Percentiles rank a stretch among this genome's conserved stretches.
These are phyloP conservation scores for Colletotrichum chrysophilum DNA, from an alignment of 2,329 filamentous ascomycete genomes.

Conservation along the genomic window DNA sequence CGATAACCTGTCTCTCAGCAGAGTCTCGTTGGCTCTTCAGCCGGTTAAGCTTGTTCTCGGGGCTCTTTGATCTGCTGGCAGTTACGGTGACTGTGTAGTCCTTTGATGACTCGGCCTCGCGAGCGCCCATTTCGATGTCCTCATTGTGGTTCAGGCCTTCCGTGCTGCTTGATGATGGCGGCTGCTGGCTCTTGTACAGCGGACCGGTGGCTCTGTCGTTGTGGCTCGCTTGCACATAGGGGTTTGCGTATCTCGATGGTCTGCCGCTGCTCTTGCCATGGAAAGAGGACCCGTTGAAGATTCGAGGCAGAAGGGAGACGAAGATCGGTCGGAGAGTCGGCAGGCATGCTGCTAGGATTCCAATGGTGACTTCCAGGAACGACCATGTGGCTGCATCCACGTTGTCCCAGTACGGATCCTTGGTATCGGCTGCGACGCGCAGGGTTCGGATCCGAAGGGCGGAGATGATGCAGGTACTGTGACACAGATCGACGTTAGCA, in stretches of 20 bases:
- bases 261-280: neutral
- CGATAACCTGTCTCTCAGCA: neutral
- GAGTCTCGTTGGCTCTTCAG: neutral
- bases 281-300: constrained; percentile 16
- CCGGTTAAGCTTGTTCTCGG: neutral
- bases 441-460: constrained; percentile 35
- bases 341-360: constrained; percentile 32
- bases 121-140: neutral
- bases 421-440: constrained; percentile 23
- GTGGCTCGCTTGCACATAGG: constrained; percentile 1
- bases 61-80: neutral
- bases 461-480: constrained; percentile 30
- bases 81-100: neutral
- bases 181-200: neutral
- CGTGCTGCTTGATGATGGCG: neutral
- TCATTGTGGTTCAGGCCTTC: neutral
- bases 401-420: constrained; percentile 33
- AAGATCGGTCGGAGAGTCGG: constrained; percentile 33
- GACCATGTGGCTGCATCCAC: constrained; percentile 34
- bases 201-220: constrained; percentile 21
- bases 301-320: constrained; percentile 23
- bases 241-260: neutral
- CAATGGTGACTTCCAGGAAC: constrained; percentile 33
- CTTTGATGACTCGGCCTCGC: neutral
- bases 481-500: neutral